Evolutionary conservation across 805 yeast genomes (phyloP).

Genomic region (Torulaspora quercuum): DNA sequence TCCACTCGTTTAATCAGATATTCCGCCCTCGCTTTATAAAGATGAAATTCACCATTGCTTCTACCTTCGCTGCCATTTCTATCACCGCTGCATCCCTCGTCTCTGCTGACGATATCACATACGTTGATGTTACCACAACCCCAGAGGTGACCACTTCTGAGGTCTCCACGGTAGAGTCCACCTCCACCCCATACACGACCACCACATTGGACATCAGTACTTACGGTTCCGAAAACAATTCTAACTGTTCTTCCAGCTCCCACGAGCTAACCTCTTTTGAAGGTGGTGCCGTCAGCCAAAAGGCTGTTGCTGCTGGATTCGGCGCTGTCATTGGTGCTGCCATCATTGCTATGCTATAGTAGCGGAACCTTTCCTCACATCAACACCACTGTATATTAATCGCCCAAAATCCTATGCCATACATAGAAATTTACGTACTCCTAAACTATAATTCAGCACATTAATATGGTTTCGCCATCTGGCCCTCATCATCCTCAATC

Average conservation of each 20-base stretch:
- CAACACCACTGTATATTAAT: constrained; percentile 6
- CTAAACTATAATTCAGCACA: no score
- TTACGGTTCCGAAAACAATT: constrained; percentile 9
- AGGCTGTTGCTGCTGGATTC: constrained; percentile 11
- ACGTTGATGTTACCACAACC: constrained; percentile 49
- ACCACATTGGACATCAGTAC: constrained; percentile 25
- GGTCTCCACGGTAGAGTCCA: constrained; percentile 42
- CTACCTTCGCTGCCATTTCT: constrained; percentile 19
- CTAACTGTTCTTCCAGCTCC: constrained; percentile 6
- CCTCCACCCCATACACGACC: constrained; percentile 40
- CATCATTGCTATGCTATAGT: constrained; percentile 12
- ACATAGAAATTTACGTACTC: constrained; percentile 4
- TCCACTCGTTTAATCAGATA: not conserved
- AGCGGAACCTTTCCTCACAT: no score
- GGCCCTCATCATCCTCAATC: no score
- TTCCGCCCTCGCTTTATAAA: constrained; percentile 3
- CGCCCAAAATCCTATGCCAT: not conserved
- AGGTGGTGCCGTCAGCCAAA: constrained; percentile 13
- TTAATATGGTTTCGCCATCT: no score
- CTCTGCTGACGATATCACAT: constrained; percentile 36
- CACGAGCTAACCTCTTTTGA: constrained; percentile 7
- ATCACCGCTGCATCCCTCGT: constrained; percentile 13
- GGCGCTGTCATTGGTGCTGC: constrained; percentile 17
- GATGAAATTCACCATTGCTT: constrained; percentile 19
- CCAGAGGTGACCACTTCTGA: constrained; percentile 48